Conservation (phyloP, 805 yeast genomes). For the Lachancea meyersii region DNA sequence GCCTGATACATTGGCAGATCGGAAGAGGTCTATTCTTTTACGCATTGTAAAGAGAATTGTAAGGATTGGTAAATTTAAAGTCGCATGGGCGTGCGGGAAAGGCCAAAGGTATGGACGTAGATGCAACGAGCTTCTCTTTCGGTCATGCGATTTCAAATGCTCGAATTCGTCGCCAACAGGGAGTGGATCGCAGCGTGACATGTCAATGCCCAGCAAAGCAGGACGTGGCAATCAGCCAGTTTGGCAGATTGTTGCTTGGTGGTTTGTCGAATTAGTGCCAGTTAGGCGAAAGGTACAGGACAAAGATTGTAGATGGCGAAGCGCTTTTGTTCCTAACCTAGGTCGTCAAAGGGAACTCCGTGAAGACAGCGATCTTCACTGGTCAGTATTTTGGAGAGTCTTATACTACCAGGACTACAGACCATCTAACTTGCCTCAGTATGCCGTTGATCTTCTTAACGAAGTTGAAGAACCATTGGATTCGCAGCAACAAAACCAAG, state of each 20-base stretch:
- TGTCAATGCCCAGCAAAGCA: constrained; percentile 23
- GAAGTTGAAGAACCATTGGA: constrained; percentile 16
- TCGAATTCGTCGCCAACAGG: neutral
- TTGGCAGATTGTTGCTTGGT: constrained; percentile 42
- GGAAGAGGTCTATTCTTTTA: neutral
- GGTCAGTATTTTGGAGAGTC: constrained; percentile 58
- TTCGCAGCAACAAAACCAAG: neutral
- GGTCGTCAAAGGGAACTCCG: constrained; percentile 52
- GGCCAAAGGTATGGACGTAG: constrained; percentile 2
- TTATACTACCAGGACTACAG: constrained; percentile 41
- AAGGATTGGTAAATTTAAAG: neutral
- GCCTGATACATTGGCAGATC: constrained; percentile 5
- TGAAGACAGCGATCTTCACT: constrained; percentile 43
- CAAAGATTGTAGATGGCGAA: constrained; percentile 44
- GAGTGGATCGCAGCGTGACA: neutral
- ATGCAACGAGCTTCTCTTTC: neutral
- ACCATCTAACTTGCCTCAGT: constrained; percentile 41
- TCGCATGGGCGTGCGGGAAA: neutral
- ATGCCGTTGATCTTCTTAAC: constrained; percentile 23
- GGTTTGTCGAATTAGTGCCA: constrained; percentile 59
- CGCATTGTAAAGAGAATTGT: neutral
- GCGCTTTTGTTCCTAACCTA: constrained; percentile 47
- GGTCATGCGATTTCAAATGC: constrained; percentile 1
- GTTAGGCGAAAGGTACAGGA: constrained; percentile 47
- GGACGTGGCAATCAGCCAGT: constrained; percentile 35